Evolutionary conservation across 2,329 filamentous ascomycete genomes (phyloP).

Genomic region (Fusarium sp.): DNA sequence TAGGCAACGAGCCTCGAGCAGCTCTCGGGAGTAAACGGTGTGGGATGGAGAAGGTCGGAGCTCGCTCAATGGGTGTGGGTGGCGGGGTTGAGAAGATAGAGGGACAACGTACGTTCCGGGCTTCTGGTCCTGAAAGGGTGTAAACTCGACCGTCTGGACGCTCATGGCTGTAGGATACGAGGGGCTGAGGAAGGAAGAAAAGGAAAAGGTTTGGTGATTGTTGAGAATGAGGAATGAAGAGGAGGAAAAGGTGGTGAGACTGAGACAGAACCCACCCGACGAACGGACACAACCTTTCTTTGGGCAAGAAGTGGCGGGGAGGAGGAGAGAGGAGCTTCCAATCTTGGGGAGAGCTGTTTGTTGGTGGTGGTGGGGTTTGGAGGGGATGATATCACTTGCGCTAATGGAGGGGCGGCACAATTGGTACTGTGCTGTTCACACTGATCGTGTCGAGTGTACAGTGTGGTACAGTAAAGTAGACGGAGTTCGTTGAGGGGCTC

Average conservation of each 20-base stretch:
- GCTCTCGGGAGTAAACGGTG: conserved; percentile 11
- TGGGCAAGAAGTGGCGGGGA: conserved; percentile 7
- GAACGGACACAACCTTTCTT: background rate
- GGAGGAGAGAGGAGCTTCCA: conserved; percentile 38
- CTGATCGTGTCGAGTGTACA: background rate
- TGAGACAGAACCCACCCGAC: conserved; percentile 25
- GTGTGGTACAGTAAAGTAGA: conserved; percentile 5
- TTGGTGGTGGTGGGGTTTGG: conserved; percentile 39
- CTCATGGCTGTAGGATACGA: conserved; percentile 66
- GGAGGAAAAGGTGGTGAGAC: conserved; percentile 13
- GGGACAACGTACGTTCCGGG: conserved; percentile 88
- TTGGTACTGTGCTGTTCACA: conserved; percentile 34
- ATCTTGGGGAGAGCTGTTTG: conserved; percentile 42
- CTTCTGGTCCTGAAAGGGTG: conserved; percentile 95
- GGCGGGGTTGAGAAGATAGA: conserved; percentile 2
- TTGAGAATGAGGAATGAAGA: conserved; percentile 23
- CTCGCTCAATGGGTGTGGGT: conserved; percentile 5
- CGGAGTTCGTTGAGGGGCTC: conserved; percentile 20
- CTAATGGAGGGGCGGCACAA: conserved; percentile 41
- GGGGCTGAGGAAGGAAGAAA: background rate
- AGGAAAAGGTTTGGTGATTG: conserved; percentile 35
- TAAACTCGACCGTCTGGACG: conserved; percentile 81
- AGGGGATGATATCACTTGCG: conserved; percentile 45
- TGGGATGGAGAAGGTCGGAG: conserved; percentile 11
- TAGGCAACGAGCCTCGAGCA: background rate